Percentiles rank a stretch among this genome's conserved stretches.
These are phyloP conservation scores for Cryptococcus hybrid DNA, from an alignment of 1,284 basidiomycete species.

Conservation along the genomic window DNA sequence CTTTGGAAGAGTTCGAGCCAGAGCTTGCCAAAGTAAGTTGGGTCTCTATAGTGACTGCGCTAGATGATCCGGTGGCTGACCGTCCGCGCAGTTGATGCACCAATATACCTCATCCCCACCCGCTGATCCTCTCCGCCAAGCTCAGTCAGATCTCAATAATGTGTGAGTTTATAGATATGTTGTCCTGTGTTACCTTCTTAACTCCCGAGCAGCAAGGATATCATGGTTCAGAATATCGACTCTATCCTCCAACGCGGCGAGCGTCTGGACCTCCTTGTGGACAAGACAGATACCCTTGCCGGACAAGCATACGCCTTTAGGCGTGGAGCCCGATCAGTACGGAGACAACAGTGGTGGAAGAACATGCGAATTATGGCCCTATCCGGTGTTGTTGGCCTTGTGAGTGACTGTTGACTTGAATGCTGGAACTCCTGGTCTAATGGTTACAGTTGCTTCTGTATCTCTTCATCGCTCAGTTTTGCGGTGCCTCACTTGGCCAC, in stretches of 20 bases:
- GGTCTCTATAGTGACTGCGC: slow-evolving; percentile 10
- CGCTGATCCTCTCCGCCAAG: slow-evolving; percentile 83
- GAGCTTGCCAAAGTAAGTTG: slow-evolving; percentile 54
- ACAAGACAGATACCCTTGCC: slow-evolving; percentile 96
- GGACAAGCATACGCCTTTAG: slow-evolving; percentile 95
- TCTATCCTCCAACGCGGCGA: slow-evolving; percentile 87
- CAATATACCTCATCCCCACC: slow-evolving; percentile 87
- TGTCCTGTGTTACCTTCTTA: not conserved
- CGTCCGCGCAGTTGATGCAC: slow-evolving; percentile 64
- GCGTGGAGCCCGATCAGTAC: slow-evolving; percentile 77
- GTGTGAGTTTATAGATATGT: slow-evolving; percentile 53
- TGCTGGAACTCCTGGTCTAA: not conserved
- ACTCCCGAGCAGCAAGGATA: slow-evolving; percentile 63
- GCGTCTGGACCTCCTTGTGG: slow-evolving; percentile 90
- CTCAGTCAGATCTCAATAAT: slow-evolving; percentile 85
- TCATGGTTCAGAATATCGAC: slow-evolving; percentile 97
- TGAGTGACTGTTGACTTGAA: slow-evolving; percentile 52
- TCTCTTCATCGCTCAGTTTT: slow-evolving; percentile 79
- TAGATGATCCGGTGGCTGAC: not conserved
- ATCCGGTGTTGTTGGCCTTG: slow-evolving; percentile 68
- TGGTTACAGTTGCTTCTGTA: slow-evolving; percentile 65
- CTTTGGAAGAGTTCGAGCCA: slow-evolving; percentile 50
- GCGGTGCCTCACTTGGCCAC: slow-evolving; percentile 59
- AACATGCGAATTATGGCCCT: slow-evolving; percentile 75
- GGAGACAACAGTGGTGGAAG: slow-evolving; percentile 97